phyloP scores from a whole-genome alignment of 768 basidiomycete genomes.

The Lactarius hatsudake region DNA sequence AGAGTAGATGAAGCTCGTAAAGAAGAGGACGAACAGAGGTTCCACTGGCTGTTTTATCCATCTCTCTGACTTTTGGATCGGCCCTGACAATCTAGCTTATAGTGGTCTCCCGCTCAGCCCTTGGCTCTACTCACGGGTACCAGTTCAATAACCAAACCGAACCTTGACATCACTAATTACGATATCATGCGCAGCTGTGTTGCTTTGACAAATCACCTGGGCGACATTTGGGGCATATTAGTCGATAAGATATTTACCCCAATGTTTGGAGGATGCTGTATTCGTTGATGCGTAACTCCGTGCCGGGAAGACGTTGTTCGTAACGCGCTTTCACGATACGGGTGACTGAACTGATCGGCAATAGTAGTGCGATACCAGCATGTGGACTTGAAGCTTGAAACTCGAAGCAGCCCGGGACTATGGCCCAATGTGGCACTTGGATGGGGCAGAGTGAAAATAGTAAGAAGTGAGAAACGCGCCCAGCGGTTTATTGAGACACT shows the following conservation, averaged over 20 bases:
- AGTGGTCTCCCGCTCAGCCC: background rate
- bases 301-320: background rate
- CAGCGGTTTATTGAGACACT: background rate
- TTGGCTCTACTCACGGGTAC: background rate
- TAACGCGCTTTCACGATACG: background rate
- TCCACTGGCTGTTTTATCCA: background rate
- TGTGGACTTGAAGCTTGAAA: no score
- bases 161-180: background rate
- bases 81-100: background rate
- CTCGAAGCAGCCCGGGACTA: no score
- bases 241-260: background rate
- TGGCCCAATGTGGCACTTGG: constrained; percentile 20
- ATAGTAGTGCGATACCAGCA: background rate
- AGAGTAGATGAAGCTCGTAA: background rate
- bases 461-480: background rate
- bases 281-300: background rate
- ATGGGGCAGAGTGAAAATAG: constrained; percentile 19
- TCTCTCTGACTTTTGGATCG: background rate
- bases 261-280: background rate
- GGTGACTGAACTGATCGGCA: background rate
- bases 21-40: background rate
- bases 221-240: background rate
- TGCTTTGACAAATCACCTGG: background rate
- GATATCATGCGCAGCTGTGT: background rate
- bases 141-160: no score